A percentile compares a stretch with the other conserved stretches of the same genome.
phyloP scores from a whole-genome alignment of 2,329 filamentous ascomycete genomes.

The Chalaropsis thielavioides region DNA sequence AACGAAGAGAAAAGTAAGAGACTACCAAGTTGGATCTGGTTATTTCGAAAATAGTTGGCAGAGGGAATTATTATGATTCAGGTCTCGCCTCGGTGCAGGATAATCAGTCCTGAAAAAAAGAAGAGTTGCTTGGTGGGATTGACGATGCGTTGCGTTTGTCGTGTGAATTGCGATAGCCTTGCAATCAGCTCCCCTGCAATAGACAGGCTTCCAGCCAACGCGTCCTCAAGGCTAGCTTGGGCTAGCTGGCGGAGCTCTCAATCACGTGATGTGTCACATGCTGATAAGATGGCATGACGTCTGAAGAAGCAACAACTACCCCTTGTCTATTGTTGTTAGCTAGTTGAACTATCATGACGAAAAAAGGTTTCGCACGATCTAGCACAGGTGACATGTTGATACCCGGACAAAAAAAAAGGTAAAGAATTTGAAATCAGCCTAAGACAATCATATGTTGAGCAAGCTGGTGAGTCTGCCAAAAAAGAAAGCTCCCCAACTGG shows the following conservation, averaged over 20 bases:
- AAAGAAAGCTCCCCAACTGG: slow-evolving; percentile 6
- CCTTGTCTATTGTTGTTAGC: neutral
- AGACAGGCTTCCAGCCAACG: slow-evolving; percentile 5
- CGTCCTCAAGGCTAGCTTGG: slow-evolving; percentile 6
- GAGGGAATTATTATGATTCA: neutral
- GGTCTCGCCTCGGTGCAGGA: neutral
- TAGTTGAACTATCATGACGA: neutral
- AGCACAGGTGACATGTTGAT: neutral
- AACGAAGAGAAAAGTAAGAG: neutral
- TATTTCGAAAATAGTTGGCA: neutral
- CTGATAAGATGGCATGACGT: neutral
- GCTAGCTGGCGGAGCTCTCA: neutral
- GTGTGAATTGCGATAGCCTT: neutral
- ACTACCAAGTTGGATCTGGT: neutral
- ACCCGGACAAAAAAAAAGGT: neutral
- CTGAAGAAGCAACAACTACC: neutral
- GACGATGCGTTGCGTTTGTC: neutral
- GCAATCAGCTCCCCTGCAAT: neutral
- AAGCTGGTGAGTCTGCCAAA: neutral
- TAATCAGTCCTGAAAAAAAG: neutral
- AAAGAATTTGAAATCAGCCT: neutral
- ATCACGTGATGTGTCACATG: neutral
- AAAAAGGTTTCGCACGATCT: no score
- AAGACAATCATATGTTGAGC: neutral
- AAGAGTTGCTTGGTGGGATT: neutral